Base-by-base conservation (phyloP, 176 grass and related monocot genomes). In the Musa itinerans region DNA sequence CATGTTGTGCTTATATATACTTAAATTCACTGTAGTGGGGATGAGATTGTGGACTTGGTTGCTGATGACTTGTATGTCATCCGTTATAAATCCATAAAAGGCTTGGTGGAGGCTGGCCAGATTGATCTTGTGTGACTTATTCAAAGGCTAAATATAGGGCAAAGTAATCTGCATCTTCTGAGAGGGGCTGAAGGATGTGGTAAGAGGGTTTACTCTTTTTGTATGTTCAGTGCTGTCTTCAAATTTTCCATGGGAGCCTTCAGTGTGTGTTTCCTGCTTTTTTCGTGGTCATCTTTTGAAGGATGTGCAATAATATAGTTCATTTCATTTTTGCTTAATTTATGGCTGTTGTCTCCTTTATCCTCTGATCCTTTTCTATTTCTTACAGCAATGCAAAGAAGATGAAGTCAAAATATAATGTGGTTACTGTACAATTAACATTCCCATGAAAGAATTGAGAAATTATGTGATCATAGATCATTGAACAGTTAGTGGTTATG, bases 21-120 rank as follows among this genome's bases (percentile, higher is more conserved):
- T 74, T 70, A 64, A 64, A 65, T 86, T 74, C 0, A 24, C 74
- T 85, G 80, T 76, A 98, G 88, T 73, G 90, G 90, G 52, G 90
- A 94, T 26, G 95, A 99, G 67, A 89, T 99, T 73, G 86, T 99
- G 69, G 95, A 93, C 52, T 76, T 98, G 76, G 90, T 89, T 74
- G 95, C 90, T 26, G 90, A 98, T 1, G 95, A 98, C 77, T 63
- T 93, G 52, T 93, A 98, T 87, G 90, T 98, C 56, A 84, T 98
- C 68, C 83, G 88, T 20, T 99, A 99, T 85, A 94, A 99, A 61
- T 99, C 88, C 73, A 94, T 92, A 72, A 94, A 85, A 78, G 90
- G 88, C 22, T 84, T 94, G 14, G 86, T 99, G 0, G 86, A 91
- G 81, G 58, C 69, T 0, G 76, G 86, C 10, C 73, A 69, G 26